These are phyloP conservation scores for Xylaria curta DNA, from an alignment of 495 filamentous ascomycete genomes.

Conservation along the genomic window DNA sequence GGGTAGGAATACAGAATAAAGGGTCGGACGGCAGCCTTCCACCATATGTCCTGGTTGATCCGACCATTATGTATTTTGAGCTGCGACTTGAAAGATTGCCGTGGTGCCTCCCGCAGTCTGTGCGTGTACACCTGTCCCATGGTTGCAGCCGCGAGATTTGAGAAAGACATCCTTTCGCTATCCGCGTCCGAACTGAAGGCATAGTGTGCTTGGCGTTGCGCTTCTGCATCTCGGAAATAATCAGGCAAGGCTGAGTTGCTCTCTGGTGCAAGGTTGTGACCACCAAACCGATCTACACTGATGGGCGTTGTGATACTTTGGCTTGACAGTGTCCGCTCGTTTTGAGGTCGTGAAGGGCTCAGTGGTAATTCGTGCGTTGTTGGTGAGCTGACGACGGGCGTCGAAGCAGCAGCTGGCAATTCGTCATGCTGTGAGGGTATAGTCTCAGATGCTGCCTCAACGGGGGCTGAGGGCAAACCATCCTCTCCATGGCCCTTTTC, in stretches of 20 bases:
- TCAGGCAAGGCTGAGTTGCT: conserved; percentile 38
- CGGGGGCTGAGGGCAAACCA: neutral
- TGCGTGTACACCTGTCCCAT: conserved; percentile 62
- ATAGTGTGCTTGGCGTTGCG: conserved; percentile 1
- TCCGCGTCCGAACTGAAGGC: conserved; percentile 40
- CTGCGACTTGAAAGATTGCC: conserved; percentile 71
- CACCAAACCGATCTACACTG: neutral
- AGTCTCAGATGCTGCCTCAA: neutral
- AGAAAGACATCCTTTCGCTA: conserved; percentile 43
- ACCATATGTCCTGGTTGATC: conserved; percentile 79
- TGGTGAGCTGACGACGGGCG: neutral
- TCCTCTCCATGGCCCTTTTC: conserved; percentile 13
- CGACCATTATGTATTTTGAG: conserved; percentile 79
- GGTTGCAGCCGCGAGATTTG: conserved; percentile 35
- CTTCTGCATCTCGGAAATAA: conserved; percentile 30
- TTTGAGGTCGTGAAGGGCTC: neutral
- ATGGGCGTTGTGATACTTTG: neutral
- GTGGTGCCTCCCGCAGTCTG: conserved; percentile 61
- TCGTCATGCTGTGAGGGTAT: neutral
- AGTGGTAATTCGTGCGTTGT: neutral
- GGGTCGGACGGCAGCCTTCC: conserved; percentile 74
- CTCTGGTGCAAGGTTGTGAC: neutral
- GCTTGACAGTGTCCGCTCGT: neutral
- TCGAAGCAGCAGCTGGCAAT: neutral
- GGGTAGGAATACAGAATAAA: conserved; percentile 89